Evolutionary conservation across 2,329 filamentous ascomycete species (phyloP).

Genomic region (Diaporthe eres): DNA sequence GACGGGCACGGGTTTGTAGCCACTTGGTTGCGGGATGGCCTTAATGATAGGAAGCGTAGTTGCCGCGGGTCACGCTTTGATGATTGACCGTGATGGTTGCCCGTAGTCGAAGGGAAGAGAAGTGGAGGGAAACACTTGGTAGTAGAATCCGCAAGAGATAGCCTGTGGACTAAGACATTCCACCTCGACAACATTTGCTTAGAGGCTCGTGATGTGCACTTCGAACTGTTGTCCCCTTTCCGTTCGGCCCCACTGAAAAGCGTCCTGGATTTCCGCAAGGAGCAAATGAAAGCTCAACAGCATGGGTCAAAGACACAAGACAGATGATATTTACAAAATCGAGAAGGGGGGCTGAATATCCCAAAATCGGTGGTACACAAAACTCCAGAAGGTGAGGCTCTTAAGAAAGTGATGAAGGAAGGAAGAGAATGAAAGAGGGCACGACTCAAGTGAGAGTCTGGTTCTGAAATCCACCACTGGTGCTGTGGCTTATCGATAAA

Average conservation of each 20-base stretch:
- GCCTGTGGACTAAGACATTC: neutral
- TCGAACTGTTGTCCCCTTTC: neutral
- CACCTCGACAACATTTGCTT: conserved; percentile 12
- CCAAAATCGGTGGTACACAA: neutral
- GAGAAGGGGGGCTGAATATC: neutral
- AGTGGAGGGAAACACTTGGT: neutral
- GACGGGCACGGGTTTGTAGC: neutral
- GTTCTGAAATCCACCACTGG: neutral
- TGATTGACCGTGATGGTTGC: neutral
- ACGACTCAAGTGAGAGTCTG: conserved; percentile 2
- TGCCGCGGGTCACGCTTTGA: neutral
- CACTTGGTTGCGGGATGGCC: neutral
- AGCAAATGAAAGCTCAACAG: neutral
- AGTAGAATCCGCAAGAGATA: neutral
- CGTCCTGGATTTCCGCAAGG: neutral
- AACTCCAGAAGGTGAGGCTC: neutral
- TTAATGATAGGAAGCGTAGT: neutral
- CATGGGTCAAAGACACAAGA: neutral
- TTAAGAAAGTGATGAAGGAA: neutral
- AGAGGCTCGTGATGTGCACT: neutral
- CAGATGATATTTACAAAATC: neutral
- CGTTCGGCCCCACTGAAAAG: neutral
- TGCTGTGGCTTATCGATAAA: conserved; percentile 40
- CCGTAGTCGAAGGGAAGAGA: neutral
- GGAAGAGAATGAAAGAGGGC: neutral